Evolutionary conservation across 495 filamentous ascomycete genomes (phyloP), one percentile per base, ranked within the genome.

Genomic region (Aspergillus funiculosus): DNA sequence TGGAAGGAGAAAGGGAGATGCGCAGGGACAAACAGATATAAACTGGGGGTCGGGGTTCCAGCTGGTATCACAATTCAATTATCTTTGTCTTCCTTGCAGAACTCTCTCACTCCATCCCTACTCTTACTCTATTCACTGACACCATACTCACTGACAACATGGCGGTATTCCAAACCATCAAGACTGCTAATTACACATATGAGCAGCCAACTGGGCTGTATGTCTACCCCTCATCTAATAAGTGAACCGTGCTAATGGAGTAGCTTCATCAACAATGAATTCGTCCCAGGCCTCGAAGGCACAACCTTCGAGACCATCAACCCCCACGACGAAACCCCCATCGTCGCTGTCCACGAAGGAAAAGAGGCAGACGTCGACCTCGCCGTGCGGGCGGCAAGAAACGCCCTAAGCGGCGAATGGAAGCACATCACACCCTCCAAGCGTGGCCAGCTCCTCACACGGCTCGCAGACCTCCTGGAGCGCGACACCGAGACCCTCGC

Each of bases 321-420:
- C 26, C 55, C 60, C 3, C 44, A 60, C 48, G 68, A 59, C 22
- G 64, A 58, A 39, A 57, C 58, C 17, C 19, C 31, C 13, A 60
- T 64, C 22, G 58, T 53, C 25, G 35, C 37, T 9, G 57, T 68
- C 29, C 53, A 50, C 1, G 57, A 53, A 14, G 65, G 58, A 0
- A 53, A 50, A 4, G 14, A 28, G 6, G 50, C 54, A 5, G 65
- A 68, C 34, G 74, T 84, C 8, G 64, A 74, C 19, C 63, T 72
- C 4, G 82, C 81, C 6, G 73, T 77, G 22, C 58, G 64, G 1
- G 76, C 78, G 4, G 75, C 80, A 22, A 72, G 72, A 21, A 18
- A 19, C 0, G 65, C 55, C 1, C 56, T 63, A 19, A 38, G 43
- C 5, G 19, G 28, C 10, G 25, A 45, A 3, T 66, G 65, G 65